phyloP scores from a whole-genome alignment of 2,329 filamentous ascomycete species.

The Chalaropsis ovoidea region DNA sequence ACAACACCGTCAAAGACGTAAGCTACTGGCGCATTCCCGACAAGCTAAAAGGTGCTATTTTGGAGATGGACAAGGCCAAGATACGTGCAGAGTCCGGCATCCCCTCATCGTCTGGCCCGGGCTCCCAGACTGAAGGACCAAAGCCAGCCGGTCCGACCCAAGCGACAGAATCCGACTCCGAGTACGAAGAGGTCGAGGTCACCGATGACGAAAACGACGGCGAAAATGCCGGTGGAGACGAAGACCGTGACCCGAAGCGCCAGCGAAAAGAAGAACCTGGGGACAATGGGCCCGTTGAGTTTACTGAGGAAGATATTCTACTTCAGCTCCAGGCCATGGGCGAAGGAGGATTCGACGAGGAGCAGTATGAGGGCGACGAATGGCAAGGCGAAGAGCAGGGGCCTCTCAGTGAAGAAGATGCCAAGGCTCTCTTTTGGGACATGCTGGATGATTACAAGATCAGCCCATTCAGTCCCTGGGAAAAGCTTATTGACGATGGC shows the following conservation, averaged over 20 bases:
- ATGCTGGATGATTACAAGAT: conserved; percentile 72
- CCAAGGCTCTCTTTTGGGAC: conserved; percentile 69
- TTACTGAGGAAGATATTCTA: conserved; percentile 88
- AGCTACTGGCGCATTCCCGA: conserved; percentile 94
- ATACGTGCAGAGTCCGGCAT: conserved; percentile 48
- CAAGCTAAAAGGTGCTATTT: conserved; percentile 68
- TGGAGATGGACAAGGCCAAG: conserved; percentile 61
- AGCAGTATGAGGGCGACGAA: conserved; percentile 65
- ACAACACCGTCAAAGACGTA: conserved; percentile 74
- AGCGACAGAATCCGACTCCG: conserved; percentile 37
- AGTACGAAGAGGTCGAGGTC: conserved; percentile 64
- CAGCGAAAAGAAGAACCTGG: conserved; percentile 39
- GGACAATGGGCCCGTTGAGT: conserved; percentile 59
- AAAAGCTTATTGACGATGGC: conserved; percentile 74
- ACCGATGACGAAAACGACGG: conserved; percentile 43
- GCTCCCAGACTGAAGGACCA: not conserved
- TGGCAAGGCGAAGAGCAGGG: conserved; percentile 44
- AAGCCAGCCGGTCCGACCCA: not conserved
- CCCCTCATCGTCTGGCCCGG: not conserved
- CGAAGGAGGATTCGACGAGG: conserved; percentile 37
- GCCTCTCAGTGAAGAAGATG: conserved; percentile 63
- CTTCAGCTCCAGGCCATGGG: conserved; percentile 86
- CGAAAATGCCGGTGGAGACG: conserved; percentile 29
- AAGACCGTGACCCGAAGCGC: conserved; percentile 50
- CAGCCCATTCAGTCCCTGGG: conserved; percentile 85